Evolutionary conservation across 495 filamentous ascomycete genomes (phyloP).

Genomic region (Mycothermus thermophilus): DNA sequence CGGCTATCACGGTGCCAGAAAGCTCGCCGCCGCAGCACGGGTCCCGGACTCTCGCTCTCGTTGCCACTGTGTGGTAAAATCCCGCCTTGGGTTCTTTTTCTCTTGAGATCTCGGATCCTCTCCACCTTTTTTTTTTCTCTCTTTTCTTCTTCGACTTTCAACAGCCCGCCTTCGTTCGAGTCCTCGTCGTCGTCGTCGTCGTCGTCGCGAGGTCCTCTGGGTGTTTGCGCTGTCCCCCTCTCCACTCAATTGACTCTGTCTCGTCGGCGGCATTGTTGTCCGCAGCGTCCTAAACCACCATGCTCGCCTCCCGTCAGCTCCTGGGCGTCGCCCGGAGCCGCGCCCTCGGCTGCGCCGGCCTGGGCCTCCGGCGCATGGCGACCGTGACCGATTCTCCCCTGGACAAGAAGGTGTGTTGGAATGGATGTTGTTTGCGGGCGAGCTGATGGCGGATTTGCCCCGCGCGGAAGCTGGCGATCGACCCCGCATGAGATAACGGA

Average conservation of each 20-base stretch:
- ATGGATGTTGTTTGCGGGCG: slow-evolving; percentile 10
- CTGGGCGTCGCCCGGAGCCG: slow-evolving; percentile 39
- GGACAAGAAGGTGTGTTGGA: slow-evolving; percentile 35
- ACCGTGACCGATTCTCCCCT: slow-evolving; percentile 38
- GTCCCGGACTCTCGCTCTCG: slow-evolving; percentile 9
- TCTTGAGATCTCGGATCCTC: slow-evolving; percentile 16
- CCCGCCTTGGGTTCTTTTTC: slow-evolving; percentile 20
- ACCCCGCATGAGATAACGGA: no score
- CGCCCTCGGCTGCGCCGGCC: slow-evolving; percentile 28
- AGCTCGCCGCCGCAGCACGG: background rate
- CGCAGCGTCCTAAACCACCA: slow-evolving; percentile 29
- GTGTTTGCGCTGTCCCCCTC: slow-evolving; percentile 14
- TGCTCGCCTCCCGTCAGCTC: slow-evolving; percentile 43
- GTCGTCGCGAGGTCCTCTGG: slow-evolving; percentile 15
- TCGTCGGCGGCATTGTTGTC: slow-evolving; percentile 8
- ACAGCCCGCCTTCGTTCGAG: slow-evolving; percentile 3
- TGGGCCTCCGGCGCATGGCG: slow-evolving; percentile 41
- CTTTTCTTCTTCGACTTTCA: slow-evolving; percentile 7
- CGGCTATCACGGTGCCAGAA: slow-evolving; percentile 25
- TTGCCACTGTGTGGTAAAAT: slow-evolving; percentile 23
- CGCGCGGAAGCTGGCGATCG: no score
- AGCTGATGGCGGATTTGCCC: slow-evolving; percentile 16
- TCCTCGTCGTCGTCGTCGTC: no score
- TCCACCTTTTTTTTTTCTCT: slow-evolving; percentile 20
- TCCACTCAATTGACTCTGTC: slow-evolving; percentile 22